Evolutionary conservation across 169 alveolate species (phyloP).

Genomic region (Plasmodium cynomolgi): DNA sequence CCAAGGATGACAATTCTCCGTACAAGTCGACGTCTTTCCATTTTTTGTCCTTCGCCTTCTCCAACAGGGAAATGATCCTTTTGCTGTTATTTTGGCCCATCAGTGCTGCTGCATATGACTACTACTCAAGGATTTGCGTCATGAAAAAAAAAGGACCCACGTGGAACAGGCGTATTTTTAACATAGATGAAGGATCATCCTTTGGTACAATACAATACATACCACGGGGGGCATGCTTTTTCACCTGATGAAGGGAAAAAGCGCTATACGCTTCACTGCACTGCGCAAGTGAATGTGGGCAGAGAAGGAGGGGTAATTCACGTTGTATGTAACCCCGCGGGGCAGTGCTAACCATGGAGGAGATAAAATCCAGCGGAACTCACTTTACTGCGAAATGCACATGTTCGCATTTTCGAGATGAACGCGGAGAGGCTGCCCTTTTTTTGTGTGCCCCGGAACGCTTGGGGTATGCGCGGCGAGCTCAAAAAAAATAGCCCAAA

Average conservation of each 20-base stretch:
- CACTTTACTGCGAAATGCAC: neutral
- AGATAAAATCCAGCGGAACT: neutral
- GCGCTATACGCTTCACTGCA: neutral
- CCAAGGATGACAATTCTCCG: neutral
- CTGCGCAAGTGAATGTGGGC: neutral
- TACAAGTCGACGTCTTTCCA: constrained; percentile 9
- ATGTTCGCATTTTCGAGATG: neutral
- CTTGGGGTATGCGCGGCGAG: neutral
- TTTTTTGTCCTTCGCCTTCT: neutral
- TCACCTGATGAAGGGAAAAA: neutral
- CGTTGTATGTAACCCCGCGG: neutral
- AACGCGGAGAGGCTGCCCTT: neutral
- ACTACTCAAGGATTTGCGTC: neutral
- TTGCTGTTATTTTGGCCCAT: constrained; percentile 55
- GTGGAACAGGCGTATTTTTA: neutral
- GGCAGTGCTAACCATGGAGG: neutral
- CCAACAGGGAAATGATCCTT: constrained; percentile 1
- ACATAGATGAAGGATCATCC: neutral
- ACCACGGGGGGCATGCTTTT: neutral
- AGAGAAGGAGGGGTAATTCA: neutral
- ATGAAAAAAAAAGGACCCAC: neutral
- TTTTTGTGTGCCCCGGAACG: neutral
- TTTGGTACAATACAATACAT: neutral
- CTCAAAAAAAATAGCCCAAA: neutral
- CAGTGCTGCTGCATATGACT: neutral